phyloP scores from a whole-genome alignment of 345 rosid species.

The Salix exigua region DNA sequence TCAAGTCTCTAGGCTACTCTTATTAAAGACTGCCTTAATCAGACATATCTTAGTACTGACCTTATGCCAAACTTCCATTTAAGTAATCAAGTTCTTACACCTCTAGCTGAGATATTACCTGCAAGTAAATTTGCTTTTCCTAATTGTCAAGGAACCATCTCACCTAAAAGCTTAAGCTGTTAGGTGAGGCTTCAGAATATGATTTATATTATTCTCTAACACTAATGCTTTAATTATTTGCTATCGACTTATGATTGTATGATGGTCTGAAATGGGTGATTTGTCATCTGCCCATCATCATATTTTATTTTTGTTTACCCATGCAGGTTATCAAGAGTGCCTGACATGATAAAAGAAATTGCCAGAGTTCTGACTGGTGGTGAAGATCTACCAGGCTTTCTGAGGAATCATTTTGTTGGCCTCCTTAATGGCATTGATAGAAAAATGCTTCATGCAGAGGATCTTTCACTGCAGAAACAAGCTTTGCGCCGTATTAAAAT shows the following conservation, averaged over 20 bases:
- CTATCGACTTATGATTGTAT: not conserved
- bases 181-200: no score
- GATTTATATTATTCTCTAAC: no score
- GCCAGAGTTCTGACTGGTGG: conserved; percentile 68
- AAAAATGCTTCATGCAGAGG: conserved; percentile 84
- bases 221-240: not conserved
- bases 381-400: conserved; percentile 79
- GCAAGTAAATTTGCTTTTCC: not conserved
- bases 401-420: conserved; percentile 95
- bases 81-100: not conserved
- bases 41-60: not conserved
- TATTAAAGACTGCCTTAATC: not conserved
- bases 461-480: conserved; percentile 69
- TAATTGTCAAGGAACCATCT: not conserved
- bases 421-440: conserved; percentile 90
- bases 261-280: conserved; percentile 3
- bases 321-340: conserved; percentile 74
- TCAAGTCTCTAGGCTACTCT: not conserved
- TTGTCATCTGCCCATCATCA: not conserved
- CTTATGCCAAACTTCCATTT: not conserved
- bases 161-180: no score
- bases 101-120: not conserved
- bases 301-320: conserved; percentile 17
- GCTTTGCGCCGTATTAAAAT: conserved; percentile 85
- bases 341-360: conserved; percentile 71